Evolutionary conservation across 768 basidiomycete genomes (phyloP).

Genomic region (Rhizopogon vulgaris): DNA sequence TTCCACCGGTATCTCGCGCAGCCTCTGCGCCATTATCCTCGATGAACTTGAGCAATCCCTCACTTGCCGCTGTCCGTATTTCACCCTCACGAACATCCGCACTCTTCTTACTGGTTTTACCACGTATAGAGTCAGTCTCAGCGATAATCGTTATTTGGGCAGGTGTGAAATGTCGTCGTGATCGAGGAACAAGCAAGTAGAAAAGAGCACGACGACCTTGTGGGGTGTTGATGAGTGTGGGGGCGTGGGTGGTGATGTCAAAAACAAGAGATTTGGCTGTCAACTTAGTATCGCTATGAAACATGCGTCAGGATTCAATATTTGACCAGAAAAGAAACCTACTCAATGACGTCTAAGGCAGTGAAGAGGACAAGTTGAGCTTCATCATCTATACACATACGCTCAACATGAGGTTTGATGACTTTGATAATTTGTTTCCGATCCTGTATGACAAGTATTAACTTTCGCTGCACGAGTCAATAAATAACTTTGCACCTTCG

Average conservation of each 20-base stretch:
- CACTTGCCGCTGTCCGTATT: conserved; percentile 67
- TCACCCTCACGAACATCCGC: conserved; percentile 56
- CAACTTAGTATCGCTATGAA: conserved; percentile 80
- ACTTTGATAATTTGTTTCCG: conserved; percentile 88
- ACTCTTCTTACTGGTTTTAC: conserved; percentile 83
- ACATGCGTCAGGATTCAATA: neutral
- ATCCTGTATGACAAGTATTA: conserved; percentile 42
- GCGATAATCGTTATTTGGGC: conserved; percentile 65
- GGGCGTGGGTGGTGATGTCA: conserved; percentile 55
- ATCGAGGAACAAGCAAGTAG: conserved; percentile 78
- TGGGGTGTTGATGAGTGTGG: conserved; percentile 50
- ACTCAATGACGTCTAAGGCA: conserved; percentile 88
- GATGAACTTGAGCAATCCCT: conserved; percentile 67
- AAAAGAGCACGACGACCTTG: conserved; percentile 81
- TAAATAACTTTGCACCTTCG: conserved; percentile 50
- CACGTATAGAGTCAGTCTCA: conserved; percentile 64
- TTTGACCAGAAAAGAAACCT: conserved; percentile 17
- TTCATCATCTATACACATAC: conserved; percentile 85
- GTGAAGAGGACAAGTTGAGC: conserved; percentile 89
- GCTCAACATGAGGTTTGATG: conserved; percentile 83
- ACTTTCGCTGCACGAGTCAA: too few species aligned
- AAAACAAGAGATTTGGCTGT: conserved; percentile 73
- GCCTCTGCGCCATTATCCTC: conserved; percentile 53
- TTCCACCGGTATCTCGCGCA: conserved; percentile 72
- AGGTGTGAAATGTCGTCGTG: conserved; percentile 83